Percentiles rank a stretch among this genome's conserved stretches.
Evolutionary conservation across 176 grass and related monocot species (phyloP).

Genomic region (Panicum miliaceum): DNA sequence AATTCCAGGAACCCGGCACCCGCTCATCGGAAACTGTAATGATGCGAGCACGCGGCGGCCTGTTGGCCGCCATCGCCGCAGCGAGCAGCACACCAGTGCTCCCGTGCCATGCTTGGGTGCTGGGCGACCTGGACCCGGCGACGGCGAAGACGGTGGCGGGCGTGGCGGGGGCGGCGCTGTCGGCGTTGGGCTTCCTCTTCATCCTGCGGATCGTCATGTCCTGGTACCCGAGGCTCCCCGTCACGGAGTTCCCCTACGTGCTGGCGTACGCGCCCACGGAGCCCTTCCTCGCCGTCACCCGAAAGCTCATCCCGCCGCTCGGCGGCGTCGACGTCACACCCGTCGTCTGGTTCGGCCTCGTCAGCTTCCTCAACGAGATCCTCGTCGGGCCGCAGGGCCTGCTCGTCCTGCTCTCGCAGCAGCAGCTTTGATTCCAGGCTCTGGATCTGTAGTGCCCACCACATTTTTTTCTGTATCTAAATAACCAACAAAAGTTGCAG

Average conservation of each 20-base stretch:
- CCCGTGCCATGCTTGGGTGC: constrained; percentile 6
- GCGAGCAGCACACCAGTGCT: neutral
- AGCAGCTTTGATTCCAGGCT: too few relatives aligned
- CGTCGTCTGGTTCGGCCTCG: constrained; percentile 94
- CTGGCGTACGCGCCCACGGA: constrained; percentile 89
- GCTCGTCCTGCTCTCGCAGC: constrained; percentile 77
- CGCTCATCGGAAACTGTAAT: neutral
- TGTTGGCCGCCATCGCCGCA: neutral
- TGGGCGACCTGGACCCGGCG: constrained; percentile 71
- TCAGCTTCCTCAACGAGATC: constrained; percentile 95
- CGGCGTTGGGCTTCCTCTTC: constrained; percentile 82
- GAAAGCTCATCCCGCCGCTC: constrained; percentile 83
- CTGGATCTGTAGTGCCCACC: too few relatives aligned
- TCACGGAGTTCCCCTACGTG: constrained; percentile 80
- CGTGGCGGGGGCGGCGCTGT: constrained; percentile 72
- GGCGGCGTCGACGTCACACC: constrained; percentile 92
- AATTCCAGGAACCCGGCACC: neutral
- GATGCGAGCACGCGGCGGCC: neutral
- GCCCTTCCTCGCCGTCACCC: constrained; percentile 66
- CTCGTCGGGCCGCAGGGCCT: constrained; percentile 85
- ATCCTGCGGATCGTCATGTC: constrained; percentile 89
- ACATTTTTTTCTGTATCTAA: too few relatives aligned
- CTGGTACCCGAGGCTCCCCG: constrained; percentile 88
- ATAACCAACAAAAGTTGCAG: too few relatives aligned
- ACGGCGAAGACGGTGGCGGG: constrained; percentile 60